Percentiles rank a stretch among this genome's conserved stretches.
These are phyloP conservation scores for Neonectria punicea DNA, from an alignment of 2,329 filamentous ascomycete genomes.

Conservation along the genomic window DNA sequence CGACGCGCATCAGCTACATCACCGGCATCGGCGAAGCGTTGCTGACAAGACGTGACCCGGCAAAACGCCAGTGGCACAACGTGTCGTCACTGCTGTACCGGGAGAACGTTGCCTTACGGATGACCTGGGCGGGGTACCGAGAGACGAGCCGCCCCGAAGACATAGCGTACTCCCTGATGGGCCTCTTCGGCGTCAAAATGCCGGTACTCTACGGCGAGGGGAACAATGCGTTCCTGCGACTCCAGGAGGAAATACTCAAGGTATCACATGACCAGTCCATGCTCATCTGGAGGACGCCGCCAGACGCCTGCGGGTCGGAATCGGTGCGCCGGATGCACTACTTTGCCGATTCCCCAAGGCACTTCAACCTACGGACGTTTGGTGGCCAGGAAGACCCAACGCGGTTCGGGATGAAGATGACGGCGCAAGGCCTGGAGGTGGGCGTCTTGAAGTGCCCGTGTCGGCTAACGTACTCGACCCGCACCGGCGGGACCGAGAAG, in stretches of 20 bases:
- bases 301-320: slow-evolving; percentile 16
- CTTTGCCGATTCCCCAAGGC: slow-evolving; percentile 38
- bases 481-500: slow-evolving; percentile 35
- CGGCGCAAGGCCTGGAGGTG: slow-evolving; percentile 38
- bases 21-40: slow-evolving; percentile 39
- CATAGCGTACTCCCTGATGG: slow-evolving; percentile 49
- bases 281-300: slow-evolving; percentile 44
- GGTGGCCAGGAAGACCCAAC: slow-evolving; percentile 39
- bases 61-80: slow-evolving; percentile 28
- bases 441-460: slow-evolving; percentile 43
- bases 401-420: slow-evolving; percentile 37
- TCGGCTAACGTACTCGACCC: slow-evolving; percentile 35
- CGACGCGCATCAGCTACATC: slow-evolving; percentile 35
- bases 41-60: slow-evolving; percentile 28
- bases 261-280: slow-evolving; percentile 49
- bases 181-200: slow-evolving; percentile 50
- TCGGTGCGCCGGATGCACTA: slow-evolving; percentile 37
- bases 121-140: slow-evolving; percentile 50
- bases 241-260: slow-evolving; percentile 50
- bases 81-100: slow-evolving; percentile 34
- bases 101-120: slow-evolving; percentile 45
- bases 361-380: slow-evolving; percentile 42
- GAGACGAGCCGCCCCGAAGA: slow-evolving; percentile 46
- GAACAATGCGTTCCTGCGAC: slow-evolving; percentile 45
- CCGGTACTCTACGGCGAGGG: slow-evolving; percentile 51